Conservation (phyloP, 805 yeast species). For the Blastobotrys americana region DNA sequence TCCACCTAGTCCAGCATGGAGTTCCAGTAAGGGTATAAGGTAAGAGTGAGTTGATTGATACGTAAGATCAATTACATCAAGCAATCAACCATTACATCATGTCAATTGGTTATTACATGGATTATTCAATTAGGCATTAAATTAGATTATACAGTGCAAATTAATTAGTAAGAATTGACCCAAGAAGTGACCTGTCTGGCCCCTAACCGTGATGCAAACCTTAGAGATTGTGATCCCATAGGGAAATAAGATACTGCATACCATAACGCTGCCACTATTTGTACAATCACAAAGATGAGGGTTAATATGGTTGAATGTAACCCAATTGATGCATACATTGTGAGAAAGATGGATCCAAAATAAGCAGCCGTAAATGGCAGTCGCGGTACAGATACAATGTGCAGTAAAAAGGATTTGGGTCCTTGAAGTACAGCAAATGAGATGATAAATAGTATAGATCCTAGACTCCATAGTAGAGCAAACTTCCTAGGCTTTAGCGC, state of each 20-base stretch:
- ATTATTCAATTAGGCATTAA: too few species aligned
- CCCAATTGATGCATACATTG: constrained; percentile 70
- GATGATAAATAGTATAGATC: constrained; percentile 75
- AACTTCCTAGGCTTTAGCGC: constrained; percentile 88
- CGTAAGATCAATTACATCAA: not conserved
- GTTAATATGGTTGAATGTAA: constrained; percentile 70
- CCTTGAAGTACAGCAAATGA: constrained; percentile 93
- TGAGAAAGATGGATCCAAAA: constrained; percentile 69
- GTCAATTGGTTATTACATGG: not conserved
- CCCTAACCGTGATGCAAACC: constrained; percentile 51
- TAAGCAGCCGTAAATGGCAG: constrained; percentile 74
- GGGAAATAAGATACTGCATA: constrained; percentile 93
- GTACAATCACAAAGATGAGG: constrained; percentile 63
- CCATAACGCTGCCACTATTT: constrained; percentile 79
- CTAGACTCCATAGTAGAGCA: constrained; percentile 81
- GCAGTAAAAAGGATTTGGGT: constrained; percentile 70
- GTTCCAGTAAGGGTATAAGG: not conserved
- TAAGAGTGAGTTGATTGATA: not conserved
- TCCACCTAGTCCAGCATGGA: too few species aligned
- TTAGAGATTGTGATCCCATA: constrained; percentile 75
- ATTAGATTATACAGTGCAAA: too few species aligned
- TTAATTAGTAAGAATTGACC: constrained; percentile 31
- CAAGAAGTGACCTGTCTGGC: constrained; percentile 43
- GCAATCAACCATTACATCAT: not conserved
- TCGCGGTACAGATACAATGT: constrained; percentile 67